Percentiles rank a stretch among this genome's conserved stretches.
Evolutionary conservation across 2,329 filamentous ascomycete species (phyloP).

Genomic region (Colletotrichum gloeosporioides): DNA sequence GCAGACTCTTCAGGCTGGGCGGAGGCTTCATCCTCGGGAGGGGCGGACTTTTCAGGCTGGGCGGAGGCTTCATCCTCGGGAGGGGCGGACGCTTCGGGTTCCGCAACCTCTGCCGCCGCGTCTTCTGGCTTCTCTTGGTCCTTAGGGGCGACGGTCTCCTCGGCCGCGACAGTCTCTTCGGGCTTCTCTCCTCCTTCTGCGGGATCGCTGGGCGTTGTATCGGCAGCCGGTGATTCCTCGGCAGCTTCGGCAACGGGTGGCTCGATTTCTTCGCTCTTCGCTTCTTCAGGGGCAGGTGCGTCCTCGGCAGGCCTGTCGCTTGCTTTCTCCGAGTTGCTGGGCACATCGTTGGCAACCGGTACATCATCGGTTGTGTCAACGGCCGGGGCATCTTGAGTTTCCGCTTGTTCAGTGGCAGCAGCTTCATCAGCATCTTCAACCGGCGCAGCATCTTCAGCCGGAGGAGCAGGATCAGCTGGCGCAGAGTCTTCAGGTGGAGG

Average conservation of each 20-base stretch:
- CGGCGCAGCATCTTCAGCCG: not conserved
- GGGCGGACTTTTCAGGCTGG: not conserved
- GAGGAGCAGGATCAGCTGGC: not conserved
- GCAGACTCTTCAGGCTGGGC: not conserved
- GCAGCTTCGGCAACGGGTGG: not conserved
- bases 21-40: not conserved
- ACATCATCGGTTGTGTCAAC: not conserved
- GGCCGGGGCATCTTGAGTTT: not conserved
- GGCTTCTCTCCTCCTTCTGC: not conserved
- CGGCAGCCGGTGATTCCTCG: not conserved
- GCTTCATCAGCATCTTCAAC: not conserved
- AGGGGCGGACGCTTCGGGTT: not conserved
- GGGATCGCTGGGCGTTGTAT: not conserved
- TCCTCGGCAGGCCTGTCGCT: not conserved
- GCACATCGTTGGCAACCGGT: not conserved
- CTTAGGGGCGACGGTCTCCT: not conserved
- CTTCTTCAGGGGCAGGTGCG: not conserved
- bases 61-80: not conserved
- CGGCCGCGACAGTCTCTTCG: not conserved
- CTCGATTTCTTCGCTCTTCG: not conserved
- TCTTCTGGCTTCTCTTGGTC: not conserved
- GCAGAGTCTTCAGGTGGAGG: not conserved
- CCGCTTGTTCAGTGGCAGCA: not conserved
- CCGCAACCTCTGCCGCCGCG: not conserved
- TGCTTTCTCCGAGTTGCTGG: not conserved